Conservation (phyloP, 805 yeast genomes). For the Yarrowia sp. region DNA sequence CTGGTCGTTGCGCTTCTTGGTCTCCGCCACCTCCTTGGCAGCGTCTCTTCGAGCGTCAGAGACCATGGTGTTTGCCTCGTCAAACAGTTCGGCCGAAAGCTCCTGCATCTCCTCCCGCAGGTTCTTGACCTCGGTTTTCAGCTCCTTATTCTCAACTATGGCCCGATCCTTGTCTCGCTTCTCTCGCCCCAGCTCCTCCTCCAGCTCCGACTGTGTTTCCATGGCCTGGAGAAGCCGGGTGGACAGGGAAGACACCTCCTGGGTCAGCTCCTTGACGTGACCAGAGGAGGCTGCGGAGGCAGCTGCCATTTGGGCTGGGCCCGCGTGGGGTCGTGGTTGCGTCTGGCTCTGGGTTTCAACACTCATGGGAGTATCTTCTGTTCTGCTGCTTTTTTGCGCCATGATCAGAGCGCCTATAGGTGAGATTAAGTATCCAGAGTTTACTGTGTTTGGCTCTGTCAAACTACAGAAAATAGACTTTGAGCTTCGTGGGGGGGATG, state of each 20-base stretch:
- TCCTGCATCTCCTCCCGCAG: conserved; percentile 67
- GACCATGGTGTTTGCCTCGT: conserved; percentile 83
- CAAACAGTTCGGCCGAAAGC: conserved; percentile 69
- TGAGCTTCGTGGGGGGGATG: neutral
- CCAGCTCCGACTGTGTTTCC: conserved; percentile 34
- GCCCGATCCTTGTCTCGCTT: conserved; percentile 29
- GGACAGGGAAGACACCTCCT: conserved; percentile 33
- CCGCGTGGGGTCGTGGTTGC: neutral
- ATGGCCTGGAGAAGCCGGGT: conserved; percentile 36
- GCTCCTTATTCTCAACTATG: conserved; percentile 24
- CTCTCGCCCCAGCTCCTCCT: conserved; percentile 33
- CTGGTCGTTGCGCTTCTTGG: conserved; percentile 57
- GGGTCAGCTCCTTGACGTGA: conserved; percentile 24
- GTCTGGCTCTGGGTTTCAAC: neutral
- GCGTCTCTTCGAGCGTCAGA: conserved; percentile 66
- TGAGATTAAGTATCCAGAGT: conserved; percentile 19
- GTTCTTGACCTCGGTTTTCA: conserved; percentile 66
- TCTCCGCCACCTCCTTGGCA: conserved; percentile 54
- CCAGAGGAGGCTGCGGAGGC: conserved; percentile 4
- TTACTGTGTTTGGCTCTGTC: conserved; percentile 12
- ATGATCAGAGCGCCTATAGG: conserved; percentile 5
- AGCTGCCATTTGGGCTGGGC: conserved; percentile 7
- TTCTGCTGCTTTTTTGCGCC: neutral
- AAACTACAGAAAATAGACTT: neutral
- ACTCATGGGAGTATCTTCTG: conserved; percentile 8